Base-by-base conservation (phyloP, 2,329 filamentous ascomycete genomes). In the Westerdykella sp. region DNA sequence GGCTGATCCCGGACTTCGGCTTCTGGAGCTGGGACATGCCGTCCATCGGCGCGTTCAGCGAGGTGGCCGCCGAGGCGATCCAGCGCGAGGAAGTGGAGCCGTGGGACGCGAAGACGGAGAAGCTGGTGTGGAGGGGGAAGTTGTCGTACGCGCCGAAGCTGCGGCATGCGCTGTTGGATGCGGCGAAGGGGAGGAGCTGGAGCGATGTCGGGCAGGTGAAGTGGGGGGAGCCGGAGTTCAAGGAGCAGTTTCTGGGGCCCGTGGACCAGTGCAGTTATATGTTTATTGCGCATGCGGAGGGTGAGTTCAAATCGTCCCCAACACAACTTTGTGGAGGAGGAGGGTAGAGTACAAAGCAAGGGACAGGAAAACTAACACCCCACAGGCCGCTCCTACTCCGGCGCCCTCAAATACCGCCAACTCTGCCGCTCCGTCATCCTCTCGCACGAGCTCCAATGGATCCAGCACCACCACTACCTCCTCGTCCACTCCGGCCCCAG, bases 221-320 rank as follows among this genome's bases (percentile, higher is more conserved):
- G 40, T 62, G 60, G 59, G 49, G 44, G 3, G 53, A 60, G 39
- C 50, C 51, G 7, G 54, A 61, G 22, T 61, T 60, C 48, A 59
- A 60, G 45, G 52, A 60, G 35, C 69, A 74, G 40, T 68, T 74
- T 9, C 50, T 76, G 2, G 67, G 69, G 1, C 75, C 77, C 38
- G 69, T 73, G 34, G 74, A 78, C 34, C 74, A 77, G 56, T 79
- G 76, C 54, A 66, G 67, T 21, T 79, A 77, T 53, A 73, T 73
- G 66, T 79, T 76, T 50, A 66, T 78, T 22, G 71, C 71, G 6
- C 75, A 79, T 41, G 73, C 73, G 1, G 76, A 78, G 56, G 76
- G 75, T 31, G 68, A 59, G 47, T 28, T 10, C 25, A 4, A 21
- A n/a, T n/a, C n/a, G n/a, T n/a, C n/a, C n/a, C n/a, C n/a, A n/a